Evolutionary conservation across 768 basidiomycete genomes (phyloP), one percentile per base, ranked within the genome.

Genomic region (Candolleomyces eurysporus): DNA sequence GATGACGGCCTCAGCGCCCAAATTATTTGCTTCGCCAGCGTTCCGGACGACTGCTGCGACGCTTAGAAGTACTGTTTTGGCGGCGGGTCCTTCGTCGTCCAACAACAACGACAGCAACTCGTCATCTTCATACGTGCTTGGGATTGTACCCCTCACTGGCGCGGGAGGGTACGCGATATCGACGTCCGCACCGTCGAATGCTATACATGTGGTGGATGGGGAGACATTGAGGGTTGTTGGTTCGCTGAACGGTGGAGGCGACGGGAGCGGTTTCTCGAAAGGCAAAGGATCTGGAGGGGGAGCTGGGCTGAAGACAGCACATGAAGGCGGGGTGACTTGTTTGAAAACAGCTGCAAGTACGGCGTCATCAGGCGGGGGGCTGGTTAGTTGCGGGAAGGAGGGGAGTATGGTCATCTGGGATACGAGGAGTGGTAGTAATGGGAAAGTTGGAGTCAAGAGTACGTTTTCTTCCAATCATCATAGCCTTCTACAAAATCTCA

Each of bases 381-480:
- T 92, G 6, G 67, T 91, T 17, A 87, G 89, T 1, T 85, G 84
- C 11, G 89, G 92, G 1, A 84, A 81, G 64, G 90, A 92, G 64
- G 90, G 90, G 1, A 77, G 79, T 57, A 83, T 94, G 58, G 84
- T 82, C 61, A 79, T 85, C 32, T 94, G 92, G 92, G 92, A 94
- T 70, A 82, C 84, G 58, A 83, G 91, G 60, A 76, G 59, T 75
- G 79, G 53, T 74, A 11, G 36, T 36, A 36, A 11, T 36, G 36
- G 36, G 36, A 36, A 36, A 11, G 79, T 51, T 80, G 48, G 45
- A 11, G 59, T 89, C 40, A 83, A 85, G 78, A 83, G 90, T 92
- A 67, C 73, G 88, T 78, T 21, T 21, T 17, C 49, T 63, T 19
- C 21, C 36, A 31, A 60, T 50, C 39, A 46, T 57, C 16, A 36